Conservation (phyloP, 306 rosid genomes). For the Cicer yamashitae region DNA sequence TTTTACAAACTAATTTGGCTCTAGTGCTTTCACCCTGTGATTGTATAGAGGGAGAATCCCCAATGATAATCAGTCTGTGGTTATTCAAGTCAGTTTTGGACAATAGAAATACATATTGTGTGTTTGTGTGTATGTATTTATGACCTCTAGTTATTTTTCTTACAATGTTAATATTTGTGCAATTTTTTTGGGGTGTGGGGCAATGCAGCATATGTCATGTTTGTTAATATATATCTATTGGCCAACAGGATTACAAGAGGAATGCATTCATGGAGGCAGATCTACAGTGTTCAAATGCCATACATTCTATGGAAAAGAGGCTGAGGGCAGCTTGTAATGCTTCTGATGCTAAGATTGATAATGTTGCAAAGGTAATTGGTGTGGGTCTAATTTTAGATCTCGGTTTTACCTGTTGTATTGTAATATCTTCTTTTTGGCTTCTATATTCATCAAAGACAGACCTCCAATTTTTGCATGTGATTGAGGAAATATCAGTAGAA, state of each 20-base stretch:
- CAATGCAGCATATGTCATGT: conserved; percentile 20
- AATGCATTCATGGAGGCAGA: conserved; percentile 93
- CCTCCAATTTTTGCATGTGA: neutral
- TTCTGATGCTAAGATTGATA: conserved; percentile 74
- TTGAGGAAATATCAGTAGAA: neutral
- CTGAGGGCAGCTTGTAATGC: conserved; percentile 91
- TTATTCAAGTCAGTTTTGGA: neutral
- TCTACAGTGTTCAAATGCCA: conserved; percentile 71
- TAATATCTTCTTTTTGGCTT: neutral
- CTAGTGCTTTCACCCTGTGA: neutral
- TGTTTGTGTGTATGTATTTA: neutral
- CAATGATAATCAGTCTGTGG: neutral
- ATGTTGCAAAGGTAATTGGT: conserved; percentile 73
- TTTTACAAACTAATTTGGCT: conserved; percentile 12
- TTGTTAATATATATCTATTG: conserved; percentile 42
- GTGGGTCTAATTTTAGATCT: conserved; percentile 13
- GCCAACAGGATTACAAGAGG: conserved; percentile 79
- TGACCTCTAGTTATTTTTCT: neutral
- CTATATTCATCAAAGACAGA: neutral
- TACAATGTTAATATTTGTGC: neutral
- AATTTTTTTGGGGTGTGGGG: conserved; percentile 9
- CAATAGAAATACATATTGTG: neutral
- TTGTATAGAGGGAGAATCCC: neutral
- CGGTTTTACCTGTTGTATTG: neutral
- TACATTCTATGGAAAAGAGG: conserved; percentile 91